A percentile compares a stretch with the other conserved stretches of the same genome.
phyloP scores from a whole-genome alignment of 495 filamentous ascomycete genomes.

The Xylaria grammica region DNA sequence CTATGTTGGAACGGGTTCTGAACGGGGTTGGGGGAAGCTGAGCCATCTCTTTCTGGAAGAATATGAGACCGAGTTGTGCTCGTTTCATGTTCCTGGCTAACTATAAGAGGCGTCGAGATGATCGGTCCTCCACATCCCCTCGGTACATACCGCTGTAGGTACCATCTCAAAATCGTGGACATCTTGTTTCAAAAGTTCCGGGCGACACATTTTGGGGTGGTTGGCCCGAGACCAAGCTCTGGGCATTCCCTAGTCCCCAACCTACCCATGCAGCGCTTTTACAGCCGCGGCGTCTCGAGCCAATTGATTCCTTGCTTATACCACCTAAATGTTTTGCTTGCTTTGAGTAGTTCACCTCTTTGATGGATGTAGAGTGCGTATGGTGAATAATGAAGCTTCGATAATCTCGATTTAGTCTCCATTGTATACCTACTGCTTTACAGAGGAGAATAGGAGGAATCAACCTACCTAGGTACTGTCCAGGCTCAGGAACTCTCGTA shows the following conservation, averaged over 20 bases:
- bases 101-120: slow-evolving; percentile 10
- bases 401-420: too few relatives aligned
- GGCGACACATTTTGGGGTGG: slow-evolving; percentile 18
- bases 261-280: slow-evolving; percentile 1
- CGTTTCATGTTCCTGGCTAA: slow-evolving; percentile 24
- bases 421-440: too few relatives aligned
- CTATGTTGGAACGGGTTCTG: neutral
- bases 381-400: too few relatives aligned
- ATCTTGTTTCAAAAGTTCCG: slow-evolving; percentile 20
- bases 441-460: too few relatives aligned
- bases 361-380: too few relatives aligned
- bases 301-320: slow-evolving; percentile 1
- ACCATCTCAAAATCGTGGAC: slow-evolving; percentile 7
- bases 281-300: slow-evolving; percentile 14
- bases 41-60: slow-evolving; percentile 19
- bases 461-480: too few relatives aligned
- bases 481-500: neutral
- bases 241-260: slow-evolving; percentile 3
- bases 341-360: neutral
- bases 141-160: slow-evolving; percentile 10
- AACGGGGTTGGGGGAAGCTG: neutral
- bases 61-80: slow-evolving; percentile 17
- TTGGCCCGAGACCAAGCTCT: slow-evolving; percentile 22
- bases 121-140: slow-evolving; percentile 15
- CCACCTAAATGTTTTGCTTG: neutral